These are phyloP conservation scores for Aspergillus nomiae DNA, from an alignment of 2,329 filamentous ascomycete species.

Conservation along the genomic window DNA sequence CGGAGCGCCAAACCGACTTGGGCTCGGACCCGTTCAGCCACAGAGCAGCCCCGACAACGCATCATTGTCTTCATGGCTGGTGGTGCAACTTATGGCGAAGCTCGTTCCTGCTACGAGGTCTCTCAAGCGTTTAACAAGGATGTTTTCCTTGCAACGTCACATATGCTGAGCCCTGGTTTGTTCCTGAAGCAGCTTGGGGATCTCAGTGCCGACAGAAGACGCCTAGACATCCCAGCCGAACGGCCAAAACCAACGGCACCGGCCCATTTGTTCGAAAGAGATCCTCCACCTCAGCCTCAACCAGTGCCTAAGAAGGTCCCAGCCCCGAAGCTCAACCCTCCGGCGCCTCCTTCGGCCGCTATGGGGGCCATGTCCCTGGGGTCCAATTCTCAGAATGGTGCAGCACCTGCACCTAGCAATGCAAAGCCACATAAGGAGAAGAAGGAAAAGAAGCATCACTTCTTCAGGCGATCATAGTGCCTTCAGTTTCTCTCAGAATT, in stretches of 20 bases:
- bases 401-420: slow-evolving; percentile 18
- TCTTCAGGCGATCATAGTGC: slow-evolving; percentile 45
- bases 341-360: slow-evolving; percentile 33
- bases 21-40: slow-evolving; percentile 78
- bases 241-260: slow-evolving; percentile 79
- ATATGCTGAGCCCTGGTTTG: slow-evolving; percentile 85
- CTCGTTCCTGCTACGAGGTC: slow-evolving; percentile 84
- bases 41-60: slow-evolving; percentile 80
- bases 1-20: slow-evolving; percentile 92
- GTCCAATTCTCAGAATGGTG: slow-evolving; percentile 41
- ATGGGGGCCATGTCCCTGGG: slow-evolving; percentile 42
- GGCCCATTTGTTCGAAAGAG: slow-evolving; percentile 79
- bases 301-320: slow-evolving; percentile 28
- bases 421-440: slow-evolving; percentile 45
- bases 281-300: slow-evolving; percentile 55
- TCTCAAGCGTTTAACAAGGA: slow-evolving; percentile 73
- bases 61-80: slow-evolving; percentile 94
- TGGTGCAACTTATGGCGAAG: slow-evolving; percentile 90
- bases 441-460: slow-evolving; percentile 57
- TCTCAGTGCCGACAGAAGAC: slow-evolving; percentile 71
- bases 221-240: slow-evolving; percentile 79
- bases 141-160: slow-evolving; percentile 83
- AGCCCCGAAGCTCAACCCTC: slow-evolving; percentile 25
- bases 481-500: neutral
- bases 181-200: slow-evolving; percentile 84